Base-by-base conservation (phyloP, 2,329 filamentous ascomycete genomes). In the Xylaria sp. region DNA sequence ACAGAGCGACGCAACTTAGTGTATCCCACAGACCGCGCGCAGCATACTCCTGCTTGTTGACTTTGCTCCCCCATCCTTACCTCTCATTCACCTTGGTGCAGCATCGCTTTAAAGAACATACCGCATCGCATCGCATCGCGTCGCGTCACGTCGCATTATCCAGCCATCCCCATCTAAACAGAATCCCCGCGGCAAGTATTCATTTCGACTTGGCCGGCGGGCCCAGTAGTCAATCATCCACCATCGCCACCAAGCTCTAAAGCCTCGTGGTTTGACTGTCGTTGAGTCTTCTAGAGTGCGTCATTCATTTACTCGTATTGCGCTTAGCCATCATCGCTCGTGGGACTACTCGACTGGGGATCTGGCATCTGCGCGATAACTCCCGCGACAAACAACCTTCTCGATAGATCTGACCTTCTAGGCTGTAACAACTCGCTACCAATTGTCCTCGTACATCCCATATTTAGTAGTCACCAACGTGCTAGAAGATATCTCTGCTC, bases 401-500 rank as follows among this genome's bases (percentile, higher is more conserved):
- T 46, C 48, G 69, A 71, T 77, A 77, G 75, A 76, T 68, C 73
- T 77, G 73, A 71, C 66, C 56, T 67, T 74, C 70, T 66, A 71
- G 72, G 68, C 72, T 73, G 75, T 77, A 76, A 76, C 74, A 71
- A 65, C 64, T 67, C 61, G 70, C 72, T 74, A 73, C 68, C 56
- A 73, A 70, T 69, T 71, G 72, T 65, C 72, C 53, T 67, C 69
- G 69, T 70, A 75, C 66, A 69, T 72, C 67, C 44, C 60, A 73
- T 73, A 65, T 71, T 65, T 67, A 73, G 75, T 76, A 76, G 73
- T 75, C 75, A 63, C 73, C 73, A 73, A 63, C 71, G 65, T 70
- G 70, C 72, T 72, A 76, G 63, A 72, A 68, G 69, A 69, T 67
- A 38, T 68, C 44, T 70, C 69, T 68, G 66, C 72, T 74, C 68